These are phyloP conservation scores for Geranomyces variabilis DNA, from an alignment of 192 early-diverging fungal species.

Conservation along the genomic window DNA sequence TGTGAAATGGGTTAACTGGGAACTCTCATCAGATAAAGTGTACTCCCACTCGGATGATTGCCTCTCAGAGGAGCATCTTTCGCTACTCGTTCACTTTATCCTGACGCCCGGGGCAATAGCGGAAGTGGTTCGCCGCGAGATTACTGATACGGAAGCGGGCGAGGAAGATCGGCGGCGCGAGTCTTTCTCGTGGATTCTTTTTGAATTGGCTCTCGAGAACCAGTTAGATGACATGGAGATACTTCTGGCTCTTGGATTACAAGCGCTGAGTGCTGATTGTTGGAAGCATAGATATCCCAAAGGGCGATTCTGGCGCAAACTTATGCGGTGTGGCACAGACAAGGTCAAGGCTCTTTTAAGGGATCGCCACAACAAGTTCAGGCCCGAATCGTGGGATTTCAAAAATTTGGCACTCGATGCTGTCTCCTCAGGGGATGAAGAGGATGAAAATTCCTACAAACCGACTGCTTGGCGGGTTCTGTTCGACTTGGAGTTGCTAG, in stretches of 20 bases:
- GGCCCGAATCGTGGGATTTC: background rate
- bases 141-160: background rate
- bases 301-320: background rate
- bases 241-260: slow-evolving; percentile 6
- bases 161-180: background rate
- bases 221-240: slow-evolving; percentile 1
- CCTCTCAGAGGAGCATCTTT: no score
- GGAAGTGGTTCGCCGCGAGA: background rate
- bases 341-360: background rate
- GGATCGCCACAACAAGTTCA: background rate
- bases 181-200: background rate
- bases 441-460: no score
- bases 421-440: no score
- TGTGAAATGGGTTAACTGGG: no score
- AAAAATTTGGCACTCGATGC: background rate
- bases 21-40: no score
- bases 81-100: no score
- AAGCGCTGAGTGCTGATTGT: background rate
- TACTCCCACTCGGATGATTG: no score
- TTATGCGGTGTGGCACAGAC: background rate
- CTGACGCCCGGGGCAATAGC: background rate
- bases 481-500: background rate
- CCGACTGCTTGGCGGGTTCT: slow-evolving; percentile 2
- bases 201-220: background rate
- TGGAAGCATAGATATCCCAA: background rate